Evolutionary conservation across 306 rosid genomes (phyloP), one percentile per base, ranked within the genome.

Genomic region (Carpinus viminea): DNA sequence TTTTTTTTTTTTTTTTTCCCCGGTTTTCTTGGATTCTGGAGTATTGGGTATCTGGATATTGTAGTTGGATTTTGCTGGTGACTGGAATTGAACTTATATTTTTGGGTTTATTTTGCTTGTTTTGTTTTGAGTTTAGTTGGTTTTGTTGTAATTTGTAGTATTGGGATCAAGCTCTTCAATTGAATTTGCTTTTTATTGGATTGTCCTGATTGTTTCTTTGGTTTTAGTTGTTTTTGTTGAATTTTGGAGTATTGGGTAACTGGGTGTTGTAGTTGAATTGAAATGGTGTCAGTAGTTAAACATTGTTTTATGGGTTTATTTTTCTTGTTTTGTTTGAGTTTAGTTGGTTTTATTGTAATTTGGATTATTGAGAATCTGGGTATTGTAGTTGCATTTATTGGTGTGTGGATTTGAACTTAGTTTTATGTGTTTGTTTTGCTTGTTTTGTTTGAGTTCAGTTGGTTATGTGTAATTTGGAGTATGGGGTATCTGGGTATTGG

Each of bases 401-500:
- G 65, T 59, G 16, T 59, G 36, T 59, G 34, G 34, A 41, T 5
- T 41, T 41, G 7, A 41, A 41, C 45, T 5, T 41, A 59, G 65
- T 59, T 59, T 24, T 20, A 0, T 59, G 65, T 26, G 65, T 24
- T 20, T 24, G 7, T 59, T 15, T 50, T 62, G 73, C 47, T 76
- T 41, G 13, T 59, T 15, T 64, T 62, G 73, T 54, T 76, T 41
- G 13, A 51, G 52, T 69, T 72, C 62, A 13, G 26, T 43, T 51
- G 8, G 5, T 60, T 38, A 62, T 11, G 9, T 1, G 78, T 21
- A 28, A 50, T 80, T 47, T 85, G 45, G 21, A 70, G 53, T 20
- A 1, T 76, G 74, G 57, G 17, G 12, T 38, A 73, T 79, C 75
- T 68, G 36, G 78, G 64, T 12, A 51, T 36, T 51, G 55, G 12